Percentiles rank a stretch among this genome's conserved stretches.
Evolutionary conservation across 1,284 basidiomycete genomes (phyloP).

Genomic region (Earliella scabrosa): DNA sequence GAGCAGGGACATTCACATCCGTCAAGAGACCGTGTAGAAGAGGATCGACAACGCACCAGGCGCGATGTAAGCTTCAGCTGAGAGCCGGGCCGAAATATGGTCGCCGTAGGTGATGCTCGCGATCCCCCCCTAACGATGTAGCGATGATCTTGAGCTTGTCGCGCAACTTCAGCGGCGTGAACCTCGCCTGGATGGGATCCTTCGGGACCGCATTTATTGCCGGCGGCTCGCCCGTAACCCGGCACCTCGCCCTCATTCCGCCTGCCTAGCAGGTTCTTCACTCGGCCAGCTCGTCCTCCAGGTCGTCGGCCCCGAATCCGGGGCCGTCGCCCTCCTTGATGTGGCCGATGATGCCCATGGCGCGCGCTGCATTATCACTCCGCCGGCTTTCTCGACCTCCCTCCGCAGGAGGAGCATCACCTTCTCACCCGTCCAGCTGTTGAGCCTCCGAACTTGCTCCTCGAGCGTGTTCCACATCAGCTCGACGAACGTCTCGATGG

Average conservation of each 20-base stretch:
- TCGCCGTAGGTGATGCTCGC: constrained; percentile 55
- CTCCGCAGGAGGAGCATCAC: constrained; percentile 54
- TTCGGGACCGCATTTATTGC: constrained; percentile 52
- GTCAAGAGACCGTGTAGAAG: background rate
- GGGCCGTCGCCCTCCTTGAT: constrained; percentile 31
- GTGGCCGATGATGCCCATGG: constrained; percentile 52
- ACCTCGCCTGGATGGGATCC: constrained; percentile 65
- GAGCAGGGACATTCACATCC: background rate
- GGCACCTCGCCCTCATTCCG: constrained; percentile 30
- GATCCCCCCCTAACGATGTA: constrained; percentile 43
- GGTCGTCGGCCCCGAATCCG: no score
- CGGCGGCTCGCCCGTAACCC: constrained; percentile 41
- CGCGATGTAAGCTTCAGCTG: constrained; percentile 60
- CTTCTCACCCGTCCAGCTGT: constrained; percentile 51
- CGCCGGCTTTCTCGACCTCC: constrained; percentile 51
- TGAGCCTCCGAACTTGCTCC: constrained; percentile 53
- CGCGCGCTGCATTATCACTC: constrained; percentile 50
- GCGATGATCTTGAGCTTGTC: constrained; percentile 55
- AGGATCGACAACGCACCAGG: constrained; percentile 53
- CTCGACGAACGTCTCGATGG: constrained; percentile 43
- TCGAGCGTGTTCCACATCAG: constrained; percentile 57
- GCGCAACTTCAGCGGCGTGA: constrained; percentile 47
- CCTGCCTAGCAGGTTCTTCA: constrained; percentile 2
- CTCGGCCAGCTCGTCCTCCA: constrained; percentile 9
- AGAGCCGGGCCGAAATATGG: constrained; percentile 57